Base-by-base conservation (phyloP, 805 yeast genomes). In the Starmera caribaea region DNA sequence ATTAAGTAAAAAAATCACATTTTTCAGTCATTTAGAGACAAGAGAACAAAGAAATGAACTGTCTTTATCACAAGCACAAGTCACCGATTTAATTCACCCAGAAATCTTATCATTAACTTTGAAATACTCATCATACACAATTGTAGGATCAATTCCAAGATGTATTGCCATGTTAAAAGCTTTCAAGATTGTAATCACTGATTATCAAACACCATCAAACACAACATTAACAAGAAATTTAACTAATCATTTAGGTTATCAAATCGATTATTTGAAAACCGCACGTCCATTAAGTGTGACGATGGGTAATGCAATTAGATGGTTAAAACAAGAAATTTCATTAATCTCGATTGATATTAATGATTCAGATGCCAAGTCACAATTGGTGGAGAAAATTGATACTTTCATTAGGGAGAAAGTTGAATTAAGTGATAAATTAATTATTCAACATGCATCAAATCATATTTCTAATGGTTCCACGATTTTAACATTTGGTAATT, bases 221-320 rank as follows among this genome's bases (percentile, higher is more conserved):
- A 81, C 92, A 8, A 80, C 95, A 1, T 68, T 92, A 50, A 79
- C 89, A 30, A 79, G 98, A 65, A 85, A 89, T 61, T 71, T 92
- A 53, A 87, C 96, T 0, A 79, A 81, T 28, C 90, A 88, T 58
- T 68, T 92, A 42, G 79, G 95, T 10, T 86, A 83, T 54, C 98
- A 92, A 62, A 92, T 92, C 47, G 98, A 90, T 57, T 86, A 83
- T 49, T 67, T 92, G 50, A 90, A 86, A 52, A 77, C 86, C 9
- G 89, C 96, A 3, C 76, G 98, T 46, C 97, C 97, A 1, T 69
- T 92, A 37, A 79, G 92, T 41, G 84, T 89, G 3, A 75, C 96
- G 1, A 92, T 92, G 98, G 98, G 98, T 40, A 92, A 89, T 64
- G 90, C 97, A 3, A 92, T 92, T 48, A 76, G 98, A 52, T 89